A percentile compares a stretch with the other conserved stretches of the same genome.
Evolutionary conservation across 305 asterid genomes (phyloP).

Genomic region (Fraxinus albicans): DNA sequence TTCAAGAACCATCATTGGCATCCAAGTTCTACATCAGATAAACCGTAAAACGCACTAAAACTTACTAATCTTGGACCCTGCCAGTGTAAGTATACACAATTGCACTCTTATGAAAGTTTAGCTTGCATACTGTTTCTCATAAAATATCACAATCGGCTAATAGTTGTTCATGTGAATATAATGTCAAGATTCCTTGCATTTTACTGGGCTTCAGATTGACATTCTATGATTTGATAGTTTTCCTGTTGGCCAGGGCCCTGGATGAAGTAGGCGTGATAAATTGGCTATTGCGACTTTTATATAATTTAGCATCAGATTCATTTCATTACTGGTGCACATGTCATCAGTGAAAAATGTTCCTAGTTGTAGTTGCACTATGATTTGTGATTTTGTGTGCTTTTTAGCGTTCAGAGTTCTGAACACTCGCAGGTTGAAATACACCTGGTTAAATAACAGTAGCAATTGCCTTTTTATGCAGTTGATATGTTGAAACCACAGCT

Average conservation of each 20-base stretch:
- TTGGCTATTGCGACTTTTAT: neutral
- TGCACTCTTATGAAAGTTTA: slow-evolving; percentile 13
- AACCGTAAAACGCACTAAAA: slow-evolving; percentile 56
- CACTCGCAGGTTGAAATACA: neutral
- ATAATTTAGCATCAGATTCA: neutral
- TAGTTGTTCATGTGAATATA: neutral
- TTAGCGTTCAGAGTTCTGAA: neutral
- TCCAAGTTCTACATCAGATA: slow-evolving; percentile 60
- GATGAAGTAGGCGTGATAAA: slow-evolving; percentile 4
- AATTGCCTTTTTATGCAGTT: neutral
- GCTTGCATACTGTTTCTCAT: slow-evolving; percentile 7
- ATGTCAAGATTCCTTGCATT: neutral
- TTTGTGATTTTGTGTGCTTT: neutral
- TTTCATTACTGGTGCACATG: neutral
- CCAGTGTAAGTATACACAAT: slow-evolving; percentile 53
- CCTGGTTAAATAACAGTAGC: neutral
- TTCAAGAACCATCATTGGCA: slow-evolving; percentile 88
- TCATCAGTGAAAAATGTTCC: neutral
- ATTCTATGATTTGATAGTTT: neutral
- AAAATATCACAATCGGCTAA: neutral
- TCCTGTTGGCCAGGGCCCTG: neutral
- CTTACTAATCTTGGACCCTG: slow-evolving; percentile 76
- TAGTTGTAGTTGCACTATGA: neutral
- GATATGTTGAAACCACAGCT: neutral
- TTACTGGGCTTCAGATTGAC: neutral